phyloP scores from a whole-genome alignment of 2,329 filamentous ascomycete species.

The Cryphonectria naterciae region DNA sequence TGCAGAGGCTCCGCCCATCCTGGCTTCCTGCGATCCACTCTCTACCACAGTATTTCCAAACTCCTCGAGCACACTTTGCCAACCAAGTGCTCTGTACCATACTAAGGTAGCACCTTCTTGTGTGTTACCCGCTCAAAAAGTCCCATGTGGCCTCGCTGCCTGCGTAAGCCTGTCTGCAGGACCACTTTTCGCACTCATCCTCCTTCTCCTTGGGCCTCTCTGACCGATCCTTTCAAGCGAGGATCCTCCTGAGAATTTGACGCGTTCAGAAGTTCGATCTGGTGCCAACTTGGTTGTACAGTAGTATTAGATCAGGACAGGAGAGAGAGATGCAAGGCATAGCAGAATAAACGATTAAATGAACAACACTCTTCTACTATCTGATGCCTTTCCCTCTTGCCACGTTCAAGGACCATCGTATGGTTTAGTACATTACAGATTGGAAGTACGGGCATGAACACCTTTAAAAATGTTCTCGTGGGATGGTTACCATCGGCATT shows the following conservation, averaged over 20 bases:
- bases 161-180: background rate
- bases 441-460: background rate
- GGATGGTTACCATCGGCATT: background rate
- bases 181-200: background rate
- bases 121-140: background rate
- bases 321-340: background rate
- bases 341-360: background rate
- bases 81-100: background rate
- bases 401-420: background rate
- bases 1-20: slow-evolving; percentile 5
- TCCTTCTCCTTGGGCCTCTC: background rate
- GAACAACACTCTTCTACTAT: background rate
- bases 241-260: background rate
- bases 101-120: background rate
- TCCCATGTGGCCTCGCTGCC: background rate
- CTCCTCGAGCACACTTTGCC: background rate
- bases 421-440: background rate
- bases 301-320: background rate
- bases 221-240: background rate
- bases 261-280: background rate
- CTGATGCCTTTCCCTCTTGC: too few relatives aligned
- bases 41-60: background rate
- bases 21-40: slow-evolving; percentile 8
- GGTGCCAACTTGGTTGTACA: background rate
- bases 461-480: background rate